A percentile compares a stretch with the other conserved stretches of the same genome.
Evolutionary conservation across 2,329 filamentous ascomycete genomes (phyloP).

Genomic region (Pseudogymnoascus sp.): DNA sequence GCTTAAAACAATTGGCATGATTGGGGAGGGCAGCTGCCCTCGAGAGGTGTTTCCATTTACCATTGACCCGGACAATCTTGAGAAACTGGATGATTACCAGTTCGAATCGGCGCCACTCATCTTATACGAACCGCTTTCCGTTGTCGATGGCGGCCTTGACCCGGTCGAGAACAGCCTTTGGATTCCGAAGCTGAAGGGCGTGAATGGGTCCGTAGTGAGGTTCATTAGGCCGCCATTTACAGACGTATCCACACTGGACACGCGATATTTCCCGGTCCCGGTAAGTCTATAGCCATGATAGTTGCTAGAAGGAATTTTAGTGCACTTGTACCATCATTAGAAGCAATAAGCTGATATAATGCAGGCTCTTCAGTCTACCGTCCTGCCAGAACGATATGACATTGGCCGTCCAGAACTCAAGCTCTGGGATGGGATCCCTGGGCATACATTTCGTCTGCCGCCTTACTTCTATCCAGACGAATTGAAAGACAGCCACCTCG

Average conservation of each 20-base stretch:
- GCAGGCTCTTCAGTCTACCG: not conserved
- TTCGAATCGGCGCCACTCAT: not conserved
- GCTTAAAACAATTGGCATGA: not conserved
- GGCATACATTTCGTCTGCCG: constrained; percentile 1
- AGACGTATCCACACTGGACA: not conserved
- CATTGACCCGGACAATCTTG: not conserved
- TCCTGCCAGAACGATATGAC: not conserved
- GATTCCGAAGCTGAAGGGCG: constrained; percentile 6
- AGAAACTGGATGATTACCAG: not conserved
- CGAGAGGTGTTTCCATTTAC: not conserved
- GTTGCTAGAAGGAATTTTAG: not conserved
- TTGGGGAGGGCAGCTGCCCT: not conserved
- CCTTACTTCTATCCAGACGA: constrained; percentile 1
- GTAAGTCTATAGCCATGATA: not conserved
- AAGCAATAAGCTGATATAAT: constrained; percentile 2
- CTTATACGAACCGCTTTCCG: not conserved
- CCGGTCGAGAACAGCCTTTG: constrained; percentile 2
- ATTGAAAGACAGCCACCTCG: not conserved
- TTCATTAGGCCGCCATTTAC: not conserved
- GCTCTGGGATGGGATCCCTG: not conserved
- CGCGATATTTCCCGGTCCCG: not conserved
- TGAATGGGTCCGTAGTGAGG: not conserved
- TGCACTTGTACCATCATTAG: not conserved
- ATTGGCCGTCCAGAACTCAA: not conserved
- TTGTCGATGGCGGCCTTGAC: not conserved